Evolutionary conservation across 805 yeast species (phyloP).

Genomic region (Huiozyma naganishii): DNA sequence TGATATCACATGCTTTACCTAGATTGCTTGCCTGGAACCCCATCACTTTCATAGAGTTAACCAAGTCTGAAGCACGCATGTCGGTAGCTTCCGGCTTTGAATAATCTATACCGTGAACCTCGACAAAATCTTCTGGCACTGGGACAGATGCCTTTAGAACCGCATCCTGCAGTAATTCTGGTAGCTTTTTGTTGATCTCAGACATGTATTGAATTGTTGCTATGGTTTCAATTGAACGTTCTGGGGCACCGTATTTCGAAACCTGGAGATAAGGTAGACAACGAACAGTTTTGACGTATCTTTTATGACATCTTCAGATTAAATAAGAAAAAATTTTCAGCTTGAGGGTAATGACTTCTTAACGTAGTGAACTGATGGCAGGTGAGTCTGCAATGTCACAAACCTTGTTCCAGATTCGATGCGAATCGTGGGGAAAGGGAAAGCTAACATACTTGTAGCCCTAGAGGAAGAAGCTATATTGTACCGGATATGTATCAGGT

Average conservation of each 20-base stretch:
- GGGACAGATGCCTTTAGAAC: slow-evolving; percentile 80
- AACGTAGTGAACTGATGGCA: no score
- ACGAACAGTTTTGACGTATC: not conserved
- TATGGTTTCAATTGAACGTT: not conserved
- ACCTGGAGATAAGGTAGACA: not conserved
- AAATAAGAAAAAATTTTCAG: no score
- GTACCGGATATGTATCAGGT: slow-evolving; percentile 20
- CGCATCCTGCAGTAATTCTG: slow-evolving; percentile 79
- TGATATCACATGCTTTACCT: slow-evolving; percentile 83
- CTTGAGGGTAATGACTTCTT: no score
- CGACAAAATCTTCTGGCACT: slow-evolving; percentile 67
- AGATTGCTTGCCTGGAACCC: slow-evolving; percentile 93
- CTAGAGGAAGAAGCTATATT: slow-evolving; percentile 1
- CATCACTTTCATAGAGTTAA: slow-evolving; percentile 82
- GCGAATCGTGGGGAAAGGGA: slow-evolving; percentile 18
- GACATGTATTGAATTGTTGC: not conserved
- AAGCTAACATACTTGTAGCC: slow-evolving; percentile 19
- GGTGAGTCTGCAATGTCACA: no score
- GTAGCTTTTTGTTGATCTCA: slow-evolving; percentile 33
- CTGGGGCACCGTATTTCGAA: not conserved
- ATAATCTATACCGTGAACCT: slow-evolving; percentile 86
- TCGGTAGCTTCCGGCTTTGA: slow-evolving; percentile 64
- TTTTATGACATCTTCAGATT: not conserved
- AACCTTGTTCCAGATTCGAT: slow-evolving; percentile 1
- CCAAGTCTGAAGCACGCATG: slow-evolving; percentile 68